Percentiles rank a stretch among this genome's conserved stretches.
phyloP scores from a whole-genome alignment of 306 rosid species.

The Crotalaria pallida region DNA sequence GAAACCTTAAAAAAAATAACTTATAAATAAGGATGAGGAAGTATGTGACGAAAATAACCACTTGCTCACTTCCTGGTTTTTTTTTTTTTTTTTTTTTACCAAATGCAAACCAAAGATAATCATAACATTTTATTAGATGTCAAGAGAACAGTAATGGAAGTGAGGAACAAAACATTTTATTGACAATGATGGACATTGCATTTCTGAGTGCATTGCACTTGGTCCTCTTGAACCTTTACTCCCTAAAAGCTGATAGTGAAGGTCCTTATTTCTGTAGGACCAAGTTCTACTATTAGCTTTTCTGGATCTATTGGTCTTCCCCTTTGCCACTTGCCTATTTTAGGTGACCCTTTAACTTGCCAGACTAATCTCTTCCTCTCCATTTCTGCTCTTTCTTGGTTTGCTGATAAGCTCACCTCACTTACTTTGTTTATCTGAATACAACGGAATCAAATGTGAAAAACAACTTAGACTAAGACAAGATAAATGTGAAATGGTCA shows the following conservation, averaged over 20 bases:
- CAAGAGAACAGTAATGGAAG: neutral
- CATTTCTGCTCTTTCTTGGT: conserved; percentile 71
- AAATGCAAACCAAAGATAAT: neutral
- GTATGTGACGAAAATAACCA: no score
- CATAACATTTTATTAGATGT: conserved; percentile 8
- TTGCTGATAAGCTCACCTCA: conserved; percentile 69
- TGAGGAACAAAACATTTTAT: neutral
- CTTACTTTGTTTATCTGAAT: conserved; percentile 47
- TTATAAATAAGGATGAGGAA: no score
- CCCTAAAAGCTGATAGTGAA: conserved; percentile 33
- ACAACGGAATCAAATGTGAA: neutral
- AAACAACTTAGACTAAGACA: neutral
- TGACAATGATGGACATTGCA: neutral
- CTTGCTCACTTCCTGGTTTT: no score
- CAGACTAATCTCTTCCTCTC: conserved; percentile 66
- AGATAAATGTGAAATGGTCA: neutral
- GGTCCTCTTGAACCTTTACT: neutral
- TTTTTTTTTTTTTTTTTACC: no score
- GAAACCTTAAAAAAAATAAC: no score
- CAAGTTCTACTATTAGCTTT: conserved; percentile 52
- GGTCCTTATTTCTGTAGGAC: conserved; percentile 70
- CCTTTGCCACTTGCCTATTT: conserved; percentile 28
- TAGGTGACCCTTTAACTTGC: conserved; percentile 50
- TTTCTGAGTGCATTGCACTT: neutral
- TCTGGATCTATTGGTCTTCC: conserved; percentile 64